Percentiles rank a stretch among this genome's conserved stretches.
phyloP scores from a whole-genome alignment of 257 asterid genomes.

The Scutellaria minor region DNA sequence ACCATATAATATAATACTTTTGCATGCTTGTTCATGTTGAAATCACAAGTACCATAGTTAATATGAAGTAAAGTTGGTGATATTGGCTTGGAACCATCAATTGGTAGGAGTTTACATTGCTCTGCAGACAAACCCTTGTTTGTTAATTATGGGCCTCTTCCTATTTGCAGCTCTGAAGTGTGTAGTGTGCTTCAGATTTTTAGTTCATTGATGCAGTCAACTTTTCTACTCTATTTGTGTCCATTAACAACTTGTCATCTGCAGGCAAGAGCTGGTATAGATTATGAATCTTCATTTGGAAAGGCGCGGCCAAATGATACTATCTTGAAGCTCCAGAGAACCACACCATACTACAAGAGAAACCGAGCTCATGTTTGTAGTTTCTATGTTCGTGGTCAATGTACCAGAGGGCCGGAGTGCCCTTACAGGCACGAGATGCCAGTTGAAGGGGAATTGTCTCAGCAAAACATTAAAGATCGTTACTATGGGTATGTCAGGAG shows the following conservation, averaged over 20 bases:
- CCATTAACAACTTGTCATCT: conserved; percentile 27
- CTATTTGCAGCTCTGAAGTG: conserved; percentile 14
- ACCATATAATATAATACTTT: background rate
- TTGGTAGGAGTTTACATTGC: background rate
- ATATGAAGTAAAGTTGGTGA: background rate
- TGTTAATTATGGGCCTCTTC: background rate
- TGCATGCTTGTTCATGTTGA: background rate
- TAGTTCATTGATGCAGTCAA: background rate
- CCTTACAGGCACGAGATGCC: conserved; percentile 99
- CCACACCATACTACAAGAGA: conserved; percentile 93
- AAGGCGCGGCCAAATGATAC: conserved; percentile 91
- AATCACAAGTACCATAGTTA: background rate
- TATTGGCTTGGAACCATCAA: conserved; percentile 9
- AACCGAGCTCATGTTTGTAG: conserved; percentile 98
- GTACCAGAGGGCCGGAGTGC: conserved; percentile 98
- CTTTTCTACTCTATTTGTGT: conserved; percentile 1
- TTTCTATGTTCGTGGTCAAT: conserved; percentile 92
- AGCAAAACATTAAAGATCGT: conserved; percentile 95
- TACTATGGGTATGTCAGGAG: conserved; percentile 79
- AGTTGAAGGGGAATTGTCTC: conserved; percentile 93
- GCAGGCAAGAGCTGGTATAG: conserved; percentile 99
- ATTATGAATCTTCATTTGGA: conserved; percentile 93
- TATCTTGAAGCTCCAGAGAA: conserved; percentile 93
- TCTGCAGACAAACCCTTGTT: conserved; percentile 5
- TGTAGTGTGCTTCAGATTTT: conserved; percentile 10